A percentile compares a stretch with the other conserved stretches of the same genome.
Conservation (phyloP, 108 stramenopile genomes). For the Chaetoceros muelleri region DNA sequence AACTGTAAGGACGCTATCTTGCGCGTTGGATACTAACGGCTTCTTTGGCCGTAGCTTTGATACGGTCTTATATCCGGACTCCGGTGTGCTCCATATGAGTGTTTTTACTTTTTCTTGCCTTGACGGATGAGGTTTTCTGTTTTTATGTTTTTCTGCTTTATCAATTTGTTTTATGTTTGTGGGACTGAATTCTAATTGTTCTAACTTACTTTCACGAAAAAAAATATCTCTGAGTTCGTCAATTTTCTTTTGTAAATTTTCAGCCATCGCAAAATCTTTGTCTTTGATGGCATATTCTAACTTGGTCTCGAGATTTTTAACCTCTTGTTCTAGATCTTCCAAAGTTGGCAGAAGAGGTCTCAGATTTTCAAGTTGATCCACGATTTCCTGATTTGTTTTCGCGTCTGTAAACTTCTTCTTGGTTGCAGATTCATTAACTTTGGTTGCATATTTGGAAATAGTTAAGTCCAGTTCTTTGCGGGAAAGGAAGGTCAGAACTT, state of each 20-base stretch:
- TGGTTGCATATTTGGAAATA: slow-evolving; percentile 22
- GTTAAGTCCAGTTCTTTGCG: slow-evolving; percentile 43
- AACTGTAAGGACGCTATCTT: slow-evolving; percentile 43
- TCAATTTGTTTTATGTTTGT: slow-evolving; percentile 3
- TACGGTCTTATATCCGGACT: slow-evolving; percentile 24
- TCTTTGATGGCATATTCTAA: slow-evolving; percentile 49
- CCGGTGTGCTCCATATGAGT: neutral
- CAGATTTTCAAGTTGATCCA: slow-evolving; percentile 46
- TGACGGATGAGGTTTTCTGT: slow-evolving; percentile 1
- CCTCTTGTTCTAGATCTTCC: slow-evolving; percentile 27
- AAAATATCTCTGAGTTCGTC: slow-evolving; percentile 36
- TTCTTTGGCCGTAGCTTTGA: slow-evolving; percentile 70
- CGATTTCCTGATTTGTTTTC: slow-evolving; percentile 30
- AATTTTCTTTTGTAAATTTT: slow-evolving; percentile 36
- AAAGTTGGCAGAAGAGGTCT: slow-evolving; percentile 43
- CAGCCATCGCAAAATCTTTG: slow-evolving; percentile 62
- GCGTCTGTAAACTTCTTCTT: slow-evolving; percentile 67
- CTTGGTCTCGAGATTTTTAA: slow-evolving; percentile 26
- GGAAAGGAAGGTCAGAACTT: slow-evolving; percentile 33
- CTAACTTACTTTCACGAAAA: slow-evolving; percentile 20
- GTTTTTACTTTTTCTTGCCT: neutral
- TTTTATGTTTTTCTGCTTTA: slow-evolving; percentile 3
- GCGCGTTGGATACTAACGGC: slow-evolving; percentile 31
- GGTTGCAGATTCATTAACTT: slow-evolving; percentile 26
- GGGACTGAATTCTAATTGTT: neutral